Percentiles rank a stretch among this genome's conserved stretches.
phyloP scores from a whole-genome alignment of 331 rosid genomes.

The Pyracantha coccinea region DNA sequence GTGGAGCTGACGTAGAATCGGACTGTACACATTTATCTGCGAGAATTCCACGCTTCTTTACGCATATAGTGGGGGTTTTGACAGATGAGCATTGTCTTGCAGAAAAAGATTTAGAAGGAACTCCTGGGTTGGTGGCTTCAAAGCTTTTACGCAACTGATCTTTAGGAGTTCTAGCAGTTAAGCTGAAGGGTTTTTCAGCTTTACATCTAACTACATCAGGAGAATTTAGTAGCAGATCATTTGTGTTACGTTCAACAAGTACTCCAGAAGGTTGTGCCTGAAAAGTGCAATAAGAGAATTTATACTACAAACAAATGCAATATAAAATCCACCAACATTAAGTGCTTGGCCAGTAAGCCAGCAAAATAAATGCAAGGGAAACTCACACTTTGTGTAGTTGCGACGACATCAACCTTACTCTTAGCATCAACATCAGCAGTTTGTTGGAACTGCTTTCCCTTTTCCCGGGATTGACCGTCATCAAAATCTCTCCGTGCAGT shows the following conservation, averaged over 20 bases:
- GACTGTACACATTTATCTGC: slow-evolving; percentile 35
- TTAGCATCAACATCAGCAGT: slow-evolving; percentile 19
- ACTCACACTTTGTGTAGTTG: slow-evolving; percentile 46
- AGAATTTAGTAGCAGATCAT: slow-evolving; percentile 47
- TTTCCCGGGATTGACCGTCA: slow-evolving; percentile 29
- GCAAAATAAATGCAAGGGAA: background rate
- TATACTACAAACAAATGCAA: background rate
- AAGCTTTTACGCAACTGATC: slow-evolving; percentile 22
- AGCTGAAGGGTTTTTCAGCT: slow-evolving; percentile 26
- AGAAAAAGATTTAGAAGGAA: slow-evolving; percentile 27
- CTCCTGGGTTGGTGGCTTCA: slow-evolving; percentile 29
- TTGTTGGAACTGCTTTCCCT: slow-evolving; percentile 18
- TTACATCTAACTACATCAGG: slow-evolving; percentile 42
- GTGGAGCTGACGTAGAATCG: slow-evolving; percentile 34
- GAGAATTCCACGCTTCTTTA: slow-evolving; percentile 39
- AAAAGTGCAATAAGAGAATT: slow-evolving; percentile 2
- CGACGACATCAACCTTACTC: slow-evolving; percentile 18
- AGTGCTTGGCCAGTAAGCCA: background rate
- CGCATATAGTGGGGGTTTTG: slow-evolving; percentile 36
- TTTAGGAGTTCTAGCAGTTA: slow-evolving; percentile 41
- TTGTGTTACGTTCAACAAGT: slow-evolving; percentile 53
- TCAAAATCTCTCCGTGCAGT: slow-evolving; percentile 22
- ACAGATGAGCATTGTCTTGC: slow-evolving; percentile 32
- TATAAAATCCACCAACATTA: background rate
- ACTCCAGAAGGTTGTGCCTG: slow-evolving; percentile 53